phyloP scores from a whole-genome alignment of 257 asterid genomes.

The Solanum pimpinellifolium region DNA sequence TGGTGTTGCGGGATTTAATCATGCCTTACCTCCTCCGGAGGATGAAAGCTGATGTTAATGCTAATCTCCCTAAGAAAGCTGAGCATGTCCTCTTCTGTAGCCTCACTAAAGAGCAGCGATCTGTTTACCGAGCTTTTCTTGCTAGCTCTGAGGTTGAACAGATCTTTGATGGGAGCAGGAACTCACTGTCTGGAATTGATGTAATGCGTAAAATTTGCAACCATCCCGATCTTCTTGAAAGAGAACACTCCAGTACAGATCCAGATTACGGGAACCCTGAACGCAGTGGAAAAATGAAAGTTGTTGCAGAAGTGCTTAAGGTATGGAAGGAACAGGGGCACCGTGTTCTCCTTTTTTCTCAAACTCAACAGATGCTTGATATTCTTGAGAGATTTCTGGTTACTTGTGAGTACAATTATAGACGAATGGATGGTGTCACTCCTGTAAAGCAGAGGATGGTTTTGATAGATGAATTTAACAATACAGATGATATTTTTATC shows the following conservation, averaged over 20 bases:
- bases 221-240: constrained; percentile 97
- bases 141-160: constrained; percentile 98
- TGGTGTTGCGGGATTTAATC: constrained; percentile 88
- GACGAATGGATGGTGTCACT: constrained; percentile 96
- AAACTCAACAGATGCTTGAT: constrained; percentile 98
- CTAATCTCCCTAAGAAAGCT: constrained; percentile 86
- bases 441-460: constrained; percentile 89
- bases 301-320: constrained; percentile 78
- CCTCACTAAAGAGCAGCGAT: constrained; percentile 76
- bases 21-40: constrained; percentile 99
- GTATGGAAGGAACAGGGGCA: constrained; percentile 97
- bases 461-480: constrained; percentile 86
- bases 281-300: constrained; percentile 93
- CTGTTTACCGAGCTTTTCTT: constrained; percentile 90
- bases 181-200: constrained; percentile 87
- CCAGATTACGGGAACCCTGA: constrained; percentile 90
- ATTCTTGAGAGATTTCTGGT: constrained; percentile 67
- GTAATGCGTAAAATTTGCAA: constrained; percentile 97
- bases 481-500: constrained; percentile 62
- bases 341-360: constrained; percentile 88
- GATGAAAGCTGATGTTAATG: constrained; percentile 90
- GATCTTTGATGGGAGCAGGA: constrained; percentile 78
- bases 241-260: constrained; percentile 69
- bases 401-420: constrained; percentile 43
- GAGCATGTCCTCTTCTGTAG: constrained; percentile 98